Evolutionary conservation across 2,329 filamentous ascomycete species (phyloP), one percentile per base, ranked within the genome.

Genomic region (Chrysoporthe cubensis): DNA sequence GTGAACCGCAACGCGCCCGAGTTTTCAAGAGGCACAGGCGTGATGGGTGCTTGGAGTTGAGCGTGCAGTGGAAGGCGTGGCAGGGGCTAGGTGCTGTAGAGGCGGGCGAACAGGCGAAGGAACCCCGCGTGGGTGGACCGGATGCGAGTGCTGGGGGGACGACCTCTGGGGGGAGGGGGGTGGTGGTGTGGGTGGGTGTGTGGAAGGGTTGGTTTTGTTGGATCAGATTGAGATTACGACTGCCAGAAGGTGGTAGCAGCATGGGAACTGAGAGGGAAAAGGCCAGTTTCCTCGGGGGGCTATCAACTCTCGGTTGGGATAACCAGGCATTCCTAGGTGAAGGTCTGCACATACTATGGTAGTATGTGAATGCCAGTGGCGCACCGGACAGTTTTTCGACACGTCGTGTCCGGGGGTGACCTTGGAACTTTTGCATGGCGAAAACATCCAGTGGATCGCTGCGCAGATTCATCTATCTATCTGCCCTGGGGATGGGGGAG

Each of bases 11-110:
- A 46, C 42, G 57, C 60, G 43, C 67, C 65, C 48, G 67, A 64
- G 67, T 69, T 69, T 69, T 69, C 64, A 69, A 58, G 60, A 58
- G 59, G 26, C 59, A 48, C 46, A 62, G 60, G 44, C 50, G 64
- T 63, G 56, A 42, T 64, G 64, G 66, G 52, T 66, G 67, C 64
- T 64, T 52, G 9, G 54, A 56, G 60, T 66, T 26, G 26, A 21
- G 46, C 40, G 60, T 52, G 37, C 37, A 58, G n/a, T 58, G 56
- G 56, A 40, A 58, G 57, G 13, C 18, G 14, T 60, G 42, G 57
- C 40, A 26, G 57, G 32, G 26, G 26, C 26, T 21, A 52, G 60
- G 60, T 62, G 44, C 44, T 52, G 44, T 62, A 62, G 44, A 18
- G 60, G 40, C 26, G 43, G 42, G 44, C 21, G 42, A 50, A 42